phyloP scores from a whole-genome alignment of 768 basidiomycete species.

The Lentinula sp. region DNA sequence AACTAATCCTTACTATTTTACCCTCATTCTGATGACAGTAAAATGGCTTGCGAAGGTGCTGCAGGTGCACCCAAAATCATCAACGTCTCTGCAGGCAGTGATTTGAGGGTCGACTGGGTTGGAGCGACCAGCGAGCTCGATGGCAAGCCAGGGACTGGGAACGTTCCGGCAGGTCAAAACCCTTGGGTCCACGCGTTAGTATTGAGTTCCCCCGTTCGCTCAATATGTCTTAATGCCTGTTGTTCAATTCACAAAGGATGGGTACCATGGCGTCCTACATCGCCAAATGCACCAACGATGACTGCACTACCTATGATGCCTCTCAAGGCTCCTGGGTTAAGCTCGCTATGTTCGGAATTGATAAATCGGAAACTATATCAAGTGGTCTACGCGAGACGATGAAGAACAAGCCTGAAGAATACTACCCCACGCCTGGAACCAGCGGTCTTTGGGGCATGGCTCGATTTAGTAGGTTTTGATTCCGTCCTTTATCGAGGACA shows the following conservation, averaged over 20 bases:
- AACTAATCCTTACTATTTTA: neutral
- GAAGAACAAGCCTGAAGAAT: slow-evolving; percentile 9
- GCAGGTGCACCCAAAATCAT: slow-evolving; percentile 3
- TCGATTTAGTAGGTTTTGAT: neutral
- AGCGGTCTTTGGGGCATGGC: slow-evolving; percentile 11
- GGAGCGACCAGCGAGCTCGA: slow-evolving; percentile 10
- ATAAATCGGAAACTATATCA: slow-evolving; percentile 6
- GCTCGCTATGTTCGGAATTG: slow-evolving; percentile 3
- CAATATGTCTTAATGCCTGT: neutral
- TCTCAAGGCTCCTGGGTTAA: slow-evolving; percentile 7
- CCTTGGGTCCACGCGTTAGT: slow-evolving; percentile 12
- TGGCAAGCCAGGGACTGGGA: slow-evolving; percentile 7
- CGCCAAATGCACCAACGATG: neutral
- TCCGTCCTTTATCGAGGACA: neutral
- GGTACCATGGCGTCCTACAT: slow-evolving; percentile 9
- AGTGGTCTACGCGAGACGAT: slow-evolving; percentile 5
- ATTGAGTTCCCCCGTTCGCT: neutral
- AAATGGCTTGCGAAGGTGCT: slow-evolving; percentile 10
- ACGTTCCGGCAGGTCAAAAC: neutral
- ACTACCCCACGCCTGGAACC: slow-evolving; percentile 5
- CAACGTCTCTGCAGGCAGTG: slow-evolving; percentile 2
- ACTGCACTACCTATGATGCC: slow-evolving; percentile 6
- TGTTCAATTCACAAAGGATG: neutral
- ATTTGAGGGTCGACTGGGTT: slow-evolving; percentile 1
- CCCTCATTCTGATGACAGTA: neutral